Percentiles rank a stretch among this genome's conserved stretches.
phyloP scores from a whole-genome alignment of 2,329 filamentous ascomycete species.

The Cytospora piceae region DNA sequence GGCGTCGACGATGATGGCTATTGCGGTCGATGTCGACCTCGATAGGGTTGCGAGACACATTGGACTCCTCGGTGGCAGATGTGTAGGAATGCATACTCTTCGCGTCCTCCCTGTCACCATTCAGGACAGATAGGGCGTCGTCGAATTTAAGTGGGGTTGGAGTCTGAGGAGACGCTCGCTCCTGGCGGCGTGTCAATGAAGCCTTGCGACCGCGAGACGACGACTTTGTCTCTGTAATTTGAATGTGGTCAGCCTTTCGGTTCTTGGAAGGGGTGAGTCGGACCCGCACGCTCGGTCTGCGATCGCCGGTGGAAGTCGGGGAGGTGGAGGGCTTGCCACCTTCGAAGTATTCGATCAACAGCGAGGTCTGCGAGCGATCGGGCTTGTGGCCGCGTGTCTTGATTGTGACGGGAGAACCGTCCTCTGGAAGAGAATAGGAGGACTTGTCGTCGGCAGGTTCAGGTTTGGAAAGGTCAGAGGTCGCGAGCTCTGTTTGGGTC shows the following conservation, averaged over 20 bases:
- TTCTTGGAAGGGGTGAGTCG: constrained; percentile 79
- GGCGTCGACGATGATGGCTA: constrained; percentile 54
- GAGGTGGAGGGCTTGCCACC: constrained; percentile 64
- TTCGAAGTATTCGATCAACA: constrained; percentile 95
- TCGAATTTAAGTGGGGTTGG: constrained; percentile 43
- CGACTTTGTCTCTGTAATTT: constrained; percentile 81
- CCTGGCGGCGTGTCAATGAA: constrained; percentile 57
- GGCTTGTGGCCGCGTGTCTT: constrained; percentile 68
- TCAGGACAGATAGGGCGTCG: constrained; percentile 44
- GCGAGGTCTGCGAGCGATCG: constrained; percentile 78
- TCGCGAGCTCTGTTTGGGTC: constrained; percentile 66
- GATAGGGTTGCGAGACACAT: constrained; percentile 75
- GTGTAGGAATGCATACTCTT: constrained; percentile 74
- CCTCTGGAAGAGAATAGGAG: constrained; percentile 79
- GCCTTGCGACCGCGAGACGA: constrained; percentile 65
- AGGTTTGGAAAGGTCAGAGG: constrained; percentile 66
- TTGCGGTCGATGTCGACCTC: constrained; percentile 83
- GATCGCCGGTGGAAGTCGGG: constrained; percentile 59
- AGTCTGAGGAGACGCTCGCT: constrained; percentile 48
- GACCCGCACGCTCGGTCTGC: constrained; percentile 79
- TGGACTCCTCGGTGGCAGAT: constrained; percentile 79
- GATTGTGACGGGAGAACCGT: constrained; percentile 91
- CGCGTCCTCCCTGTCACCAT: constrained; percentile 57
- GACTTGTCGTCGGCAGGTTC: constrained; percentile 71
- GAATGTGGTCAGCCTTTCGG: constrained; percentile 73